Evolutionary conservation across 2,329 filamentous ascomycete species (phyloP), one percentile per base, ranked within the genome.

Genomic region (Stachybotrys chlorohalonatus): DNA sequence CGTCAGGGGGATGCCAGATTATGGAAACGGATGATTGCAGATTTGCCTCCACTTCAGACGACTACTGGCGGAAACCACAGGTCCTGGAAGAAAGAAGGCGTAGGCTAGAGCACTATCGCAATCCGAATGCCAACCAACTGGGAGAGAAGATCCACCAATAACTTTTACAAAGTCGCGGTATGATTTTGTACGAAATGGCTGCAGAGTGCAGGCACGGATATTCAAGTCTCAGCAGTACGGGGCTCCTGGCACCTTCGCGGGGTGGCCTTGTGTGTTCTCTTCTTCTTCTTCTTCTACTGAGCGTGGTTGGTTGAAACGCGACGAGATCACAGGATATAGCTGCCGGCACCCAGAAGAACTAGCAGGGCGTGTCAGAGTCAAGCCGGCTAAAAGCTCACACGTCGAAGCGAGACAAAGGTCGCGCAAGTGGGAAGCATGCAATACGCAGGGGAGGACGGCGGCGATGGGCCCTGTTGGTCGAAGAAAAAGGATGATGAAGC

Each of bases 101-200:
- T 13, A 13, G 36, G 36, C 36, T 42, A 42, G 36, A 42, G 36
- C 13, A 42, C 36, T 42, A 42, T 42, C 36, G 36, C 13, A 42
- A 24, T 47, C 15, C 46, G 46, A 47, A 8, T 24, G 46, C 46
- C 46, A 13, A n/a, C 36, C 24, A 24, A 36, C 6, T 32, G n/a
- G 50, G 17, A 42, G 11, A 32, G 36, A 32, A 52, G 32, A 24
- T 11, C 9, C n/a, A 6, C 16, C 50, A n/a, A 17, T n/a, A 36
- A 58, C 6, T 52, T 62, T 65, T 65, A 65, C 63, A 59, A 60
- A 62, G 61, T 62, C 59, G 63, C 9, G 59, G 54, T 52, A 56
- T 57, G 54, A 54, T 57, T 57, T 55, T 55, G 62, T 65, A 65
- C 63, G 59, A 55, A 53, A 55, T 42, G 57, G 51, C 36, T 42